Percentiles rank a stretch among this genome's conserved stretches.
Conservation (phyloP, 2,329 filamentous ascomycete genomes). For the Stagonosporopsis chrysanthemi region DNA sequence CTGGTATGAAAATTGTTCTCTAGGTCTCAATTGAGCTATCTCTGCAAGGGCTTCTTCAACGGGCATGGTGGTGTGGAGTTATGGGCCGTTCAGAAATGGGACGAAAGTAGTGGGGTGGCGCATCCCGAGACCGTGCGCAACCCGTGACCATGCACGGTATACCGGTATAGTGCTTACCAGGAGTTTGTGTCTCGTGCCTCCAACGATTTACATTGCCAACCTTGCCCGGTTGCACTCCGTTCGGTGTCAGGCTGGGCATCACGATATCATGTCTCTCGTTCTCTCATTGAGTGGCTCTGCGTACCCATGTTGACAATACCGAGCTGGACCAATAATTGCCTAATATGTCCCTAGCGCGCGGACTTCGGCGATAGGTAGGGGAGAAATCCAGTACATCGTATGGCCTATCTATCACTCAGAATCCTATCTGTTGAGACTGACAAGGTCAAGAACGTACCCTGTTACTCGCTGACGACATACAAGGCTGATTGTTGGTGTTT, state of each 20-base stretch:
- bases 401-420: background rate
- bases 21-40: no score
- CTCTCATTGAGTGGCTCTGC: background rate
- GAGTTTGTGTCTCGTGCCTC: background rate
- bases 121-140: no score
- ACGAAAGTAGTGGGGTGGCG: no score
- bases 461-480: background rate
- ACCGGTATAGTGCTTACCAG: background rate
- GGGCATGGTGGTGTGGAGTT: no score
- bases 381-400: background rate
- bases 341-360: slow-evolving; percentile 9
- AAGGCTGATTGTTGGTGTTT: slow-evolving; percentile 11
- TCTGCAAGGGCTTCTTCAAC: no score
- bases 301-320: background rate
- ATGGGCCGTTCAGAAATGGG: no score
- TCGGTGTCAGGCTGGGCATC: background rate
- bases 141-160: no score
- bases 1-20: no score
- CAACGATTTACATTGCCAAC: background rate
- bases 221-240: background rate
- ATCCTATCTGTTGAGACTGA: background rate
- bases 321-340: background rate
- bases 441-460: background rate
- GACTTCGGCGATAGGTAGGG: background rate
- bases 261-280: background rate